Evolutionary conservation across 179 eudicot genomes (phyloP), one percentile per base, ranked within the genome.

Genomic region (Heliamphora pulchella): DNA sequence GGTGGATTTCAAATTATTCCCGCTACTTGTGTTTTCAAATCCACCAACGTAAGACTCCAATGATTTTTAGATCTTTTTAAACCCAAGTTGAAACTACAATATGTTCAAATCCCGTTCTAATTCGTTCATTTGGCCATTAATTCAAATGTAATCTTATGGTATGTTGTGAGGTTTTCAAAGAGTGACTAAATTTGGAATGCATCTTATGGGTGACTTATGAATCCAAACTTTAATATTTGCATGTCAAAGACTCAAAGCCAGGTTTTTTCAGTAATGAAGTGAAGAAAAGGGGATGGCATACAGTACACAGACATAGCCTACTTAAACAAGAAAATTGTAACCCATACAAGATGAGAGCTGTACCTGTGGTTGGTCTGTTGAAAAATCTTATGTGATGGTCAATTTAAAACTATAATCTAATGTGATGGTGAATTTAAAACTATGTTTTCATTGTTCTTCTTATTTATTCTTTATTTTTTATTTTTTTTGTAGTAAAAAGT

Each of bases 261-360:
- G 43, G 20, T 75, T 55, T 51, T 74, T 18, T 31, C 22, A 43
- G 18, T 43, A 41, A 58, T 75, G 78, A 75, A 10, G 64, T 62
- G 70, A 50, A 76, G n/a, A 61, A 44, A 76, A 31, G 77, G 73
- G 15, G 3, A 76, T 62, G 79, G 79, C 14, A 18, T 15, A 44
- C n/a, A 8, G 39, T 75, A 43, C 53, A 3, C 4, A n/a, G 11
- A 8, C 51, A 70, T 44, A 44, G 31, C 61, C 11, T 77, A 72
- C 59, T 64, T 64, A 77, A 44, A 51, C 48, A 10, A 53, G 47
- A 64, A 47, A 65, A 15, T 47, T 77, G 14, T n/a, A 54, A 55
- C 77, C 11, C 41, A 4, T 51, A 8, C 51, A 17, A 39, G 74
- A 50, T 78, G 55, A 11, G 41, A 47, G 41, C 68, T 46, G 54